Base-by-base conservation (phyloP, 306 rosid species). In the Lablab purpureus region DNA sequence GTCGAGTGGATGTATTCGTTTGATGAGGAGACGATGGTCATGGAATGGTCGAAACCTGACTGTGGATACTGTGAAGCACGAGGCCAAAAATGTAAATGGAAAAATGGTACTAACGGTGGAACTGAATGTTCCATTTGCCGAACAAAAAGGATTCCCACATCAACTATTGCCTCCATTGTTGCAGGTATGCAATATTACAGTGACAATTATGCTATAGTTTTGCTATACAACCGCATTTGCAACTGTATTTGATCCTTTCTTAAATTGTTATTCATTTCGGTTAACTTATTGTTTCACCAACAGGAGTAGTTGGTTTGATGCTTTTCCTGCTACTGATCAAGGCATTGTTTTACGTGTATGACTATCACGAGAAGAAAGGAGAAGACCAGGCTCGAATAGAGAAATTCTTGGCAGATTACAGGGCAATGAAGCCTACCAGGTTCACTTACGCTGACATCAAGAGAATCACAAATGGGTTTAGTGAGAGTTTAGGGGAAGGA, bases 371-470 rank as follows among this genome's bases (percentile, higher is more conserved):
- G 25, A 13, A 2, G 34, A 51, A 55, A 56, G 75, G 23, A 72
- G 83, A 76, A 37, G 81, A 82, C 27, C 80, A 83, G 18, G 30
- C 21, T 0, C 77, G 78, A 50, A 56, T 83, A 0, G 78, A 82
- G 19, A 71, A 18, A 7, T 86, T 77, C 52, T 54, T 84, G 70
- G 68, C 79, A 63, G 81, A 84, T 12, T 79, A 79, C 14, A 28
- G 40, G 37, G 83, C 78, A 41, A 47, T 59, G 14, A 83, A 80
- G 22, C 85, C 87, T 0, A 36, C 85, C 0, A 80, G 89, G 63
- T 80, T 72, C 52, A 83, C 83, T 5, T 83, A 80, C 8, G 68
- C 28, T 2, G 89, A 80, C 54, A 15, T 87, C 12, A 80, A 82
- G 80, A 79, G 81, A 74, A 82, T 87, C 13, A 84, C 90, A 25